Percentiles rank a stretch among this genome's conserved stretches.
Conservation (phyloP, 1,284 basidiomycete species). For the Melampsora larici-populina region DNA sequence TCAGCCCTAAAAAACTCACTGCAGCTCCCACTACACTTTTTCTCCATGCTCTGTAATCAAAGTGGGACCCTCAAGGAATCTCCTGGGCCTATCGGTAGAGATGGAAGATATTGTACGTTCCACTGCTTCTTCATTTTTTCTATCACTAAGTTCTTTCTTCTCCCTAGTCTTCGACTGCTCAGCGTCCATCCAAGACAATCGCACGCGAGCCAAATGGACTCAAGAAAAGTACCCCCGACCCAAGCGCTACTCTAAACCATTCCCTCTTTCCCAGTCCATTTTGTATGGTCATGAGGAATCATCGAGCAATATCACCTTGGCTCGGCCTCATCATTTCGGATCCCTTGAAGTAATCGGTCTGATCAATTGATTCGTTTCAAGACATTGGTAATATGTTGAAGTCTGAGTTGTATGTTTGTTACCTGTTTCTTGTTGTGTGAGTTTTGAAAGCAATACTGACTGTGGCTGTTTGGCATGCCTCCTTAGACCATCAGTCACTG, state of each 20-base stretch:
- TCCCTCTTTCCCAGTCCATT: slow-evolving; percentile 58
- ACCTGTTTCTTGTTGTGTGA: too few relatives aligned
- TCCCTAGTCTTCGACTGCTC: background rate
- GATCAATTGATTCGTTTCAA: slow-evolving; percentile 25
- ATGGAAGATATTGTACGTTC: background rate
- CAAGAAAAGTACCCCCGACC: background rate
- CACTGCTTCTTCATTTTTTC: background rate
- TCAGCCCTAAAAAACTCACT: slow-evolving; percentile 41
- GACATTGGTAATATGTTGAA: slow-evolving; percentile 40
- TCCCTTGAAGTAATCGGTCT: slow-evolving; percentile 83
- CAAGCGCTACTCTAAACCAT: slow-evolving; percentile 55
- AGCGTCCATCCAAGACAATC: background rate
- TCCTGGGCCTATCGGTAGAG: slow-evolving; percentile 13
- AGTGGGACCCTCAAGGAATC: slow-evolving; percentile 32
- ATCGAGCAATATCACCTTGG: slow-evolving; percentile 74
- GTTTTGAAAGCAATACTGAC: too few relatives aligned
- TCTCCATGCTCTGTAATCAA: slow-evolving; percentile 28
- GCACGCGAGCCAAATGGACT: background rate
- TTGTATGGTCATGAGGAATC: slow-evolving; percentile 66
- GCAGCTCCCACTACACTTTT: slow-evolving; percentile 37
- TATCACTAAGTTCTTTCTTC: too few relatives aligned
- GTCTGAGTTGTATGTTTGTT: background rate
- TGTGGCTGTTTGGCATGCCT: background rate
- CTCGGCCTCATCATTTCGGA: slow-evolving; percentile 80
- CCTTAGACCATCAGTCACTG: background rate